These are phyloP conservation scores for Tausonia pullulans DNA, from an alignment of 1,284 basidiomycete genomes.

Conservation along the genomic window DNA sequence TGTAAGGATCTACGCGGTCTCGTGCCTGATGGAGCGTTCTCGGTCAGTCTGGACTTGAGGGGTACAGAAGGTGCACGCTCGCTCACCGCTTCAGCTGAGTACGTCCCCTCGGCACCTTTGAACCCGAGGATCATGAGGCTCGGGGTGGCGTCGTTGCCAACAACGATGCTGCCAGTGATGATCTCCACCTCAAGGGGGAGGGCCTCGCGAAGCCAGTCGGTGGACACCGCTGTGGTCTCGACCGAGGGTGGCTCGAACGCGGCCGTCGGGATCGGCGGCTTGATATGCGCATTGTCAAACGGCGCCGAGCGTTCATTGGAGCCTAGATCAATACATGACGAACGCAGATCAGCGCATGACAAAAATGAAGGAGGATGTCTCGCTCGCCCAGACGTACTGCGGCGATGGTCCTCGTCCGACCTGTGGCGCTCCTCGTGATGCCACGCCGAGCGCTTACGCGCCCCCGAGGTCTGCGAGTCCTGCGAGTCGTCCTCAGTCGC, in stretches of 20 bases:
- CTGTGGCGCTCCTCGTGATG: no score
- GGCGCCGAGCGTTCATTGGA: no score
- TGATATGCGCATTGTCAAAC: no score
- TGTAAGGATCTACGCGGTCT: slow-evolving; percentile 42
- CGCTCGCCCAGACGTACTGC: no score
- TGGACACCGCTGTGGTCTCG: not conserved
- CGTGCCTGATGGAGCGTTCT: not conserved
- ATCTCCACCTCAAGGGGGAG: slow-evolving; percentile 67
- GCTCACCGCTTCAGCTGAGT: slow-evolving; percentile 59
- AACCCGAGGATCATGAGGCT: slow-evolving; percentile 70
- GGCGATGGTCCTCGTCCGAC: no score
- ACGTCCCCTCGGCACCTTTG: slow-evolving; percentile 56
- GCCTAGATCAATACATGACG: no score
- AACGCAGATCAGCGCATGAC: no score
- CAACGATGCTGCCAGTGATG: slow-evolving; percentile 60
- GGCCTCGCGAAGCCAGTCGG: slow-evolving; percentile 27
- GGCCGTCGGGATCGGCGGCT: not conserved
- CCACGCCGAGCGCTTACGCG: no score
- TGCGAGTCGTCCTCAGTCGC: slow-evolving; percentile 23
- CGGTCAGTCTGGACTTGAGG: not conserved
- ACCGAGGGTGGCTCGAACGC: not conserved
- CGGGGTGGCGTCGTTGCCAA: slow-evolving; percentile 73
- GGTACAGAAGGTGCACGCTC: not conserved
- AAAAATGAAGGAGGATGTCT: no score
- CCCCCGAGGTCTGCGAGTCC: no score